Evolutionary conservation across 2,329 filamentous ascomycete genomes (phyloP), one percentile per base, ranked within the genome.

Genomic region (Penicillium brasilianum): DNA sequence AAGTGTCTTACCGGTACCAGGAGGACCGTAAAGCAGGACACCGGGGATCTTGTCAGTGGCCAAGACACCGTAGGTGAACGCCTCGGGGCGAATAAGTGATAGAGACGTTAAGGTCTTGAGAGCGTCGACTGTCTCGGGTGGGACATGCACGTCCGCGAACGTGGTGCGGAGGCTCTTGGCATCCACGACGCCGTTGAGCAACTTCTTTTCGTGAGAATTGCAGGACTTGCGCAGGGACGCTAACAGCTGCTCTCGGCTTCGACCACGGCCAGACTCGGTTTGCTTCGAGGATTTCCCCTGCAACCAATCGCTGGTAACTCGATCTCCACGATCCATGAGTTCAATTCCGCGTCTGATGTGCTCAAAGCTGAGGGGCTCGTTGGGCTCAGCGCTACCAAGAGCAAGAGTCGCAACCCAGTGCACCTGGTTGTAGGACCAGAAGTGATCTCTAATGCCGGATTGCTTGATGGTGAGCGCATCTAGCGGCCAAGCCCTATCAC

Each of bases 21-120:
- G 93, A 9, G 93, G 93, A 0, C 93, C 93, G 70, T 97, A 97
- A 0, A 97, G 82, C 0, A 97, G 85, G 51, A 95, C 88, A 14
- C 95, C 95, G 0, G 93, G 91, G 52, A 99, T 96, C 69, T 92
- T 91, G 73, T 98, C 93, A 0, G 88, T 92, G 1, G 93, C 91
- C 13, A 99, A 85, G 4, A 99, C 92, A 77, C 95, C 95, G 69
- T 99, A 99, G 11, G 88, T 89, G 78, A 98, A 99, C n/a, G 93
- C 94, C 64, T 98, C 93, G 0, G 95, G 95, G 0, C 94, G 88
- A 54, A 92, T 83, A 5, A 99, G 83, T 0, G 93, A 95, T 18
- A 99, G 82, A 0, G 91, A 92, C 0, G 95, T 99, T 54, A 98
- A 84, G 5, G 92, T 92, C 74, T 94, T 93, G 57, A 99, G 83